These are phyloP conservation scores for Candida caryicola DNA, from an alignment of 805 yeast species.

Conservation along the genomic window DNA sequence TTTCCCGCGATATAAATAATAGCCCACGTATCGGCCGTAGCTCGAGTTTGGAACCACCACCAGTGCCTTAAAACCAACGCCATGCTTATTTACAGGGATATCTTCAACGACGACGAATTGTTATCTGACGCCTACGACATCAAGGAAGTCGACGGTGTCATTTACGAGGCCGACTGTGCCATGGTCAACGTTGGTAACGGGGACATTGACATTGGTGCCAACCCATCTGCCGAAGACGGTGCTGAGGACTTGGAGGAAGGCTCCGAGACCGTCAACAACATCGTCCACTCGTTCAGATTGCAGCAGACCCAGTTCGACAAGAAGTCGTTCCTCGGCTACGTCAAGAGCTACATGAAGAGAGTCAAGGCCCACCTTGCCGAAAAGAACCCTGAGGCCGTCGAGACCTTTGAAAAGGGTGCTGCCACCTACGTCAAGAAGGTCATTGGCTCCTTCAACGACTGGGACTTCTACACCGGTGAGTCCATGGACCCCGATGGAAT, in stretches of 20 bases:
- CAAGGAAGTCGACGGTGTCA: constrained; percentile 82
- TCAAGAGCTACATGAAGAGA: constrained; percentile 98
- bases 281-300: constrained; percentile 97
- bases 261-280: constrained; percentile 92
- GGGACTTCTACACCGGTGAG: constrained; percentile 99
- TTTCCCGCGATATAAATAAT: constrained; percentile 3
- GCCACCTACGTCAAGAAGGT: constrained; percentile 94
- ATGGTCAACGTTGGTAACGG: constrained; percentile 88
- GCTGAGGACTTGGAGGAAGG: constrained; percentile 81
- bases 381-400: constrained; percentile 81
- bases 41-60: not conserved
- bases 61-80: constrained; percentile 10
- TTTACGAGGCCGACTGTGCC: constrained; percentile 95
- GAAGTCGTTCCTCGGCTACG: constrained; percentile 94
- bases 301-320: constrained; percentile 96
- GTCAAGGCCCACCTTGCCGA: constrained; percentile 91
- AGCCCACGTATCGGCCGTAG: not conserved
- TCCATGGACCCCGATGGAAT: constrained; percentile 99
- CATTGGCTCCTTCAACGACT: constrained; percentile 92
- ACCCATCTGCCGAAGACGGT: constrained; percentile 98
- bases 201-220: constrained; percentile 98
- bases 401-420: constrained; percentile 96
- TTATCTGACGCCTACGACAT: constrained; percentile 96
- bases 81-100: constrained; percentile 56
- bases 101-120: constrained; percentile 92